Evolutionary conservation across 176 grass and related monocot species (phyloP).

Genomic region (Carex littledalei): DNA sequence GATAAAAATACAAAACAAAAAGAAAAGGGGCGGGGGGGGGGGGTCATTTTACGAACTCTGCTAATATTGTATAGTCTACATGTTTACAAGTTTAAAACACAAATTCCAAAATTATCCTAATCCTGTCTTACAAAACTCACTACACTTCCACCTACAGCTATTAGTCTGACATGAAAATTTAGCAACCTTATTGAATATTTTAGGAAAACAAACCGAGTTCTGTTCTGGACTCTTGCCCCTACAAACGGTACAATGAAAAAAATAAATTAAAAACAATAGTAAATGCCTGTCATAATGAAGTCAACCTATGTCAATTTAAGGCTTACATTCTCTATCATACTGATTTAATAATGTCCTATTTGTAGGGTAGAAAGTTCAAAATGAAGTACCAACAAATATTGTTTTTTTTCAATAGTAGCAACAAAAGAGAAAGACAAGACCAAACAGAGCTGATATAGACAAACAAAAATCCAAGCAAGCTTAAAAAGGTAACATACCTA

Average conservation of each 20-base stretch:
- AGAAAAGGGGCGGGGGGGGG: not conserved
- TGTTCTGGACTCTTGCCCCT: not conserved
- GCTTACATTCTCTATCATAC: not conserved
- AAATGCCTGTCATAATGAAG: not conserved
- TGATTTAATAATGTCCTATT: not conserved
- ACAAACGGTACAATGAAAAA: not conserved
- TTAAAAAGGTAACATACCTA: constrained; percentile 37
- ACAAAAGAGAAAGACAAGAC: not conserved
- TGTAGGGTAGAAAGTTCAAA: not conserved
- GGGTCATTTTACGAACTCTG: not conserved
- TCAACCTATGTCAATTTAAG: not conserved
- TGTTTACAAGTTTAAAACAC: constrained; percentile 21
- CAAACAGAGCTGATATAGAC: not conserved
- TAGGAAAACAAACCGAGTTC: not conserved
- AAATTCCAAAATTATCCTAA: constrained; percentile 7
- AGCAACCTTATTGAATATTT: not conserved
- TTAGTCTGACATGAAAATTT: not conserved
- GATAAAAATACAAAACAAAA: too few relatives aligned
- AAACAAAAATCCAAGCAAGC: constrained; percentile 16
- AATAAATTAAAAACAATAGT: not conserved
- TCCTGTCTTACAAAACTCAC: constrained; percentile 3
- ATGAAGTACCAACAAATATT: not conserved
- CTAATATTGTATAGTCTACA: constrained; percentile 20
- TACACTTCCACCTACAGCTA: constrained; percentile 19
- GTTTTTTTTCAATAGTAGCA: not conserved